Evolutionary conservation across 176 grass and related monocot genomes (phyloP), one percentile per base, ranked within the genome.

Genomic region (Oryza punctata): DNA sequence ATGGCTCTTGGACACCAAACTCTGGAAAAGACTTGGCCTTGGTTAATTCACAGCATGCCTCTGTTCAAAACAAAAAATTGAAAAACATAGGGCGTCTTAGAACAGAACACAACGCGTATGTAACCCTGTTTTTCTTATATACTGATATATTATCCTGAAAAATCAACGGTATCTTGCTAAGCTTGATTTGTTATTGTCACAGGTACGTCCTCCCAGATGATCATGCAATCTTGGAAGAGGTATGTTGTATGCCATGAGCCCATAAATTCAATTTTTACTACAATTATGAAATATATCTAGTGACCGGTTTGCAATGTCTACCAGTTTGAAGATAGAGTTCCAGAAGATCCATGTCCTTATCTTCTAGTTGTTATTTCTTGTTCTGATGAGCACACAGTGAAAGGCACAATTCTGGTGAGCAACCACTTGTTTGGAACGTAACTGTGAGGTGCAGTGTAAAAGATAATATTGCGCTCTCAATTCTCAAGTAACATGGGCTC

Each of bases 151-250:
- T 69, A 12, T 59, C 65, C 46, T 67, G 13, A 82, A 33, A 82
- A 76, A 60, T 65, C 72, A 72, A 76, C 26, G 38, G 67, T 69
- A 40, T 76, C 67, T 46, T 46, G 68, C 81, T 86, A 83, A 75
- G 5, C 12, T 72, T 82, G n/a, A 26, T 46, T 70, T 59, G 10
- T 67, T 90, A 30, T 49, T 83, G 47, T 77, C 91, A 70, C 81
- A 97, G 95, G 27, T 97, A 94, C 71, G 81, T 89, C 46, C 82
- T 97, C 77, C 95, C 90, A 81, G 92, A 97, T 84, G 84, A 44
- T 27, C 92, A 94, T 84, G 8, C 67, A 85, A 84, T 93, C 5
- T 85, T 97, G 78, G 41, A 87, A 54, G 35, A 67, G 92, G 95
- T 97, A 61, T 87, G 91, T 57, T 67, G 19, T 83, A 77, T 57